Percentiles rank a stretch among this genome's conserved stretches.
phyloP scores from a whole-genome alignment of 2,329 filamentous ascomycete species.

The Hymenoscyphus repandus region DNA sequence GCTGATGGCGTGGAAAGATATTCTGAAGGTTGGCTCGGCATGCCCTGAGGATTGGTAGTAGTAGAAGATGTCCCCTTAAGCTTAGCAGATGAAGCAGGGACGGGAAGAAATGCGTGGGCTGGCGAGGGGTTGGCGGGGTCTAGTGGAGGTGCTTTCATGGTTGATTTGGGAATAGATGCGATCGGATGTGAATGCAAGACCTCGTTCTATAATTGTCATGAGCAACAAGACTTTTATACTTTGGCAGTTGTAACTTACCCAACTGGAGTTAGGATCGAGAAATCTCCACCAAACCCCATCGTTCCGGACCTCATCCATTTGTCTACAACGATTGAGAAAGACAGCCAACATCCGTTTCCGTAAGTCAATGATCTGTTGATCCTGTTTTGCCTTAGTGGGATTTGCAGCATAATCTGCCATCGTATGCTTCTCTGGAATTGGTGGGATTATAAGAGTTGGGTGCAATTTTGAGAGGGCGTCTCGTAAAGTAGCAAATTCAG shows the following conservation, averaged over 20 bases:
- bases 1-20: slow-evolving; percentile 44
- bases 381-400: slow-evolving; percentile 95
- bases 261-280: slow-evolving; percentile 95
- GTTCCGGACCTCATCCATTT: slow-evolving; percentile 85
- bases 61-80: slow-evolving; percentile 51
- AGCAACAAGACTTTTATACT: slow-evolving; percentile 7
- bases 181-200: slow-evolving; percentile 91
- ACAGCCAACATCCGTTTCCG: slow-evolving; percentile 95
- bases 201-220: slow-evolving; percentile 63
- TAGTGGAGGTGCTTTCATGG: slow-evolving; percentile 90
- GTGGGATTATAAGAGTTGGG: slow-evolving; percentile 90
- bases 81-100: slow-evolving; percentile 81
- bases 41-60: slow-evolving; percentile 41
- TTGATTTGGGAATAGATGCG: slow-evolving; percentile 86
- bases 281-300: slow-evolving; percentile 98
- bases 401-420: slow-evolving; percentile 99
- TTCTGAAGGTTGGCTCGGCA: slow-evolving; percentile 48
- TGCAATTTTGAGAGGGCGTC: slow-evolving; percentile 87
- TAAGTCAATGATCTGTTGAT: slow-evolving; percentile 92
- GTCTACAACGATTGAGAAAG: slow-evolving; percentile 87
- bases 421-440: slow-evolving; percentile 97
- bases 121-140: slow-evolving; percentile 88
- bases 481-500: slow-evolving; percentile 88
- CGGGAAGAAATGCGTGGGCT: slow-evolving; percentile 80
- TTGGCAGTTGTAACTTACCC: slow-evolving; percentile 54